phyloP scores from a whole-genome alignment of 2,329 filamentous ascomycete species.

The Corinectria fuckeliana region DNA sequence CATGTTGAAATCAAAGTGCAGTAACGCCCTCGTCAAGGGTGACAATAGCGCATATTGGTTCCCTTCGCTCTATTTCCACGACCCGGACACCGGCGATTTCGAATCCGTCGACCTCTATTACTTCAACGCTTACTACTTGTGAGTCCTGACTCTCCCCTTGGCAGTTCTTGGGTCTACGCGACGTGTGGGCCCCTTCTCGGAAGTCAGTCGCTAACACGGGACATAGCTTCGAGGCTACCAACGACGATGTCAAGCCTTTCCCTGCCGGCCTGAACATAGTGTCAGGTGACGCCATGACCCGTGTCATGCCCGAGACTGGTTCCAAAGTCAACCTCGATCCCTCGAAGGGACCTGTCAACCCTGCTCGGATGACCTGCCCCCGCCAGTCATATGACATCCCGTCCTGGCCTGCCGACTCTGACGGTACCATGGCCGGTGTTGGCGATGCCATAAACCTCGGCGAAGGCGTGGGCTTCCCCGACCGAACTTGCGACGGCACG shows the following conservation, averaged over 20 bases:
- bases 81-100: slow-evolving; percentile 67
- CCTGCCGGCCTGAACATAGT: slow-evolving; percentile 75
- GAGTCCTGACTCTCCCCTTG: slow-evolving; percentile 31
- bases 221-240: slow-evolving; percentile 63
- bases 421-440: slow-evolving; percentile 63
- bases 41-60: slow-evolving; percentile 83
- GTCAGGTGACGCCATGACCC: slow-evolving; percentile 66
- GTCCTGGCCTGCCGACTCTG: slow-evolving; percentile 60
- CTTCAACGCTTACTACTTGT: slow-evolving; percentile 80
- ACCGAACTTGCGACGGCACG: slow-evolving; percentile 69
- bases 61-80: slow-evolving; percentile 71
- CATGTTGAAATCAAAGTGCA: slow-evolving; percentile 69
- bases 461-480: slow-evolving; percentile 71
- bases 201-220: slow-evolving; percentile 17
- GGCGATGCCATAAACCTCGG: slow-evolving; percentile 60
- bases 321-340: slow-evolving; percentile 59
- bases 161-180: background rate
- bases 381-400: slow-evolving; percentile 55
- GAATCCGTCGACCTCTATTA: slow-evolving; percentile 73
- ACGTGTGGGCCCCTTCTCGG: background rate
- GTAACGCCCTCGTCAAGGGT: slow-evolving; percentile 70
- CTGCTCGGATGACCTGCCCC: slow-evolving; percentile 67
- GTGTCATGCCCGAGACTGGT: slow-evolving; percentile 62
- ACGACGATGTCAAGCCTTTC: slow-evolving; percentile 73
- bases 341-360: slow-evolving; percentile 57